Evolutionary conservation across 23 red algal genomes (phyloP).

Genomic region (Gracilaria gracilis): DNA sequence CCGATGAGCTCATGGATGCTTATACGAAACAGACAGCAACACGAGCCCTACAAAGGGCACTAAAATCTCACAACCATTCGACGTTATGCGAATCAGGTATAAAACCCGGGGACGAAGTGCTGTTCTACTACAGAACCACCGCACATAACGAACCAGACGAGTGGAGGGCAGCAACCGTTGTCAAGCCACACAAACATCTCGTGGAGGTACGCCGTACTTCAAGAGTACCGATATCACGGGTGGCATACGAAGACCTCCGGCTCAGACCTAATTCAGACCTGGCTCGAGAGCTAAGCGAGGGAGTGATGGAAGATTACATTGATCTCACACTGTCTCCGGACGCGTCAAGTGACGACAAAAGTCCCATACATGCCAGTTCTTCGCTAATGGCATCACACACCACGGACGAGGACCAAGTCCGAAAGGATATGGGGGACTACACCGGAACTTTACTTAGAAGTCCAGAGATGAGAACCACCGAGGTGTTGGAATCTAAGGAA

Average conservation of each 20-base stretch:
- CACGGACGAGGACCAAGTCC: not conserved
- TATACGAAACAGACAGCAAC: too few species aligned
- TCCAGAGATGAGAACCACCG: not conserved
- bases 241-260: conserved; percentile 33
- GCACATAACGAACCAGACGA: conserved; percentile 9
- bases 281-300: not conserved
- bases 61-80: conserved; percentile 7
- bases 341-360: too few species aligned
- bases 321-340: too few species aligned
- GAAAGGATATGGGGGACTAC: conserved; percentile 4
- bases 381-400: too few species aligned
- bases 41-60: not conserved
- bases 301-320: too few species aligned
- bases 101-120: too few species aligned
- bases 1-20: conserved; percentile 1
- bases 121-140: too few species aligned
- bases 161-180: not conserved
- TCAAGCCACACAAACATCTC: not conserved
- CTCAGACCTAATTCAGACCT: not conserved
- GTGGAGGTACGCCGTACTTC: not conserved
- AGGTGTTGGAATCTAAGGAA: not conserved
- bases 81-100: not conserved
- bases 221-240: not conserved
- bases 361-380: too few species aligned
- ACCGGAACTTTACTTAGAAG: not conserved